Base-by-base conservation (phyloP, 1,139 yeast species). In the Kodamaea anthophila region DNA sequence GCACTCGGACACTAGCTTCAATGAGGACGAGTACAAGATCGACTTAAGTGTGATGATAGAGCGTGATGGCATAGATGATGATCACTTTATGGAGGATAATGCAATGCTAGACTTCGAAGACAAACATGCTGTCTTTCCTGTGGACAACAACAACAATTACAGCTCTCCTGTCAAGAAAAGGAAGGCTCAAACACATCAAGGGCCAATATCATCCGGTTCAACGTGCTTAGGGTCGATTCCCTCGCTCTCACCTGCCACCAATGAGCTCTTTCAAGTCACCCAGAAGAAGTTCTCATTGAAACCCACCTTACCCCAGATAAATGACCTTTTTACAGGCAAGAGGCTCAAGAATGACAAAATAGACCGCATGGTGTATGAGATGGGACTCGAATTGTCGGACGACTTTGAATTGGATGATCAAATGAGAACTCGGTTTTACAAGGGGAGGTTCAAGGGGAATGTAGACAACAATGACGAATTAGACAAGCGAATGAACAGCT, bases 341-440 rank as follows among this genome's bases (percentile, higher is more conserved):
- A 35, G 52, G 33, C 46, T 63, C 28, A 52, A 52, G 26, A 61
- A 63, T 34, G 53, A 55, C 36, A 65, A 65, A 35, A 52, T 65
- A 16, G 62, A 60, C 23, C 60, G 59, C 37, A 46, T 65, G 38
- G 51, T 65, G 21, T 42, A 44, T 31, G 54, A 57, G 10, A 39
- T 60, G 30, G 34, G 34, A 28, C 39, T 26, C 38, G 32, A 25
- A 31, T 32, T 23, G 24, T 30, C 15, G 11, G 42, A 37, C 26
- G 34, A 35, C 34, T 28, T 34, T 9, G 54, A 48, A 26, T 32
- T 49, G 31, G 77, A 70, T 44, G 69, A 60, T 39, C 70, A 64
- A 41, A 55, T 66, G 28, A 57, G 77, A 41, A 62, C 74, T 2
- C 50, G 71, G 14, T 60, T 64, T 23, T 60, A 56, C 42, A 59